phyloP scores from a whole-genome alignment of 2,329 filamentous ascomycete species.

The Colletotrichum abscissum region DNA sequence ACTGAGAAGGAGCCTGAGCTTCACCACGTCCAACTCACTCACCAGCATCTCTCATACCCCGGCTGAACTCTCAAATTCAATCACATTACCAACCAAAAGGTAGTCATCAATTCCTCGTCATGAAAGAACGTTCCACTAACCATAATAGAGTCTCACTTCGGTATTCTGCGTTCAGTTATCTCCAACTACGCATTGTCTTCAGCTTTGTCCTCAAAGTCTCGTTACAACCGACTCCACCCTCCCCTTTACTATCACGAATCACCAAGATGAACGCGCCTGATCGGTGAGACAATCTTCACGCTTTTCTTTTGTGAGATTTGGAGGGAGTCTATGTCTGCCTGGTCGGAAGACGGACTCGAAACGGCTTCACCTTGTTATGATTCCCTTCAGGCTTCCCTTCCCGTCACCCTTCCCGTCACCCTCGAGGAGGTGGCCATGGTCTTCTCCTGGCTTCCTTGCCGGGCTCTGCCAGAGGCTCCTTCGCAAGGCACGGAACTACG shows the following conservation, averaged over 20 bases:
- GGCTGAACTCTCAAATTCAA: not conserved
- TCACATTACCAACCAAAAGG: not conserved
- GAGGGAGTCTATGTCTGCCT: not conserved
- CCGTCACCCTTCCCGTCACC: not conserved
- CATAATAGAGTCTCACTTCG: not conserved
- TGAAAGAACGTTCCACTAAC: not conserved
- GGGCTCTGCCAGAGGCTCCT: not conserved
- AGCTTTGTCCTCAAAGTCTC: not conserved
- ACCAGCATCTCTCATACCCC: not conserved
- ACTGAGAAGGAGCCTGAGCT: not conserved
- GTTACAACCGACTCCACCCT: not conserved
- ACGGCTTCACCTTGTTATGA: not conserved
- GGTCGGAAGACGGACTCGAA: not conserved
- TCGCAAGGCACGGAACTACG: not conserved
- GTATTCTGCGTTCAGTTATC: not conserved
- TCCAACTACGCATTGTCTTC: not conserved
- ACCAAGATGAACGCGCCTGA: conserved; percentile 24
- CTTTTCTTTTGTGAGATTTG: not conserved
- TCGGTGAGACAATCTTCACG: not conserved
- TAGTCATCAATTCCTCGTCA: not conserved
- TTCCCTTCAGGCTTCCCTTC: not conserved
- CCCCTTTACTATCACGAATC: not conserved
- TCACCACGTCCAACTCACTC: not conserved
- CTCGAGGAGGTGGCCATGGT: not conserved
- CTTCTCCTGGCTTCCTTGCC: not conserved